Evolutionary conservation across 345 rosid genomes (phyloP), one percentile per base, ranked within the genome.

Genomic region (Combretum micranthum): DNA sequence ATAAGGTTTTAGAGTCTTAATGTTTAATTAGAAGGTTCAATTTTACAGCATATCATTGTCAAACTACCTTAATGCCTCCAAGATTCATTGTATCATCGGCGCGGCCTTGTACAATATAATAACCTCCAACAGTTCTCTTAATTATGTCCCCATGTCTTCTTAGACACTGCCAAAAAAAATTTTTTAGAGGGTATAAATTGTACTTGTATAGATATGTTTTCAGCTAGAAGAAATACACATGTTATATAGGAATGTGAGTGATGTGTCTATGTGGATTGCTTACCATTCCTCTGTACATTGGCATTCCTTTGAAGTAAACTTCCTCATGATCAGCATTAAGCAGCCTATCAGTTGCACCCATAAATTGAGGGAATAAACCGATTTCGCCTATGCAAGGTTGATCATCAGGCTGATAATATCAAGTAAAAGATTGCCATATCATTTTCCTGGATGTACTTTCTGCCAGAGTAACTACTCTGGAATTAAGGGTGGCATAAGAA

Each of bases 41-140:
- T 4, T 2, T 2, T 32, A 32, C 39, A 32, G 1, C 9, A 32
- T 32, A 32, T 32, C 8, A 32, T 5, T 32, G 39, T 1, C 39
- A 7, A 32, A 32, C 9, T 32, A 83, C 98, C 97, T 88, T 92
- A 60, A 88, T 92, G 57, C 98, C 98, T 54, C 97, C 96, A 55
- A 92, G 90, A 66, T 92, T 92, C 98, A 92, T 92, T 56, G 98
- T 92, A 73, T 88, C 98, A 74, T 92, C 94, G 57, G 95, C 91
- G 74, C 98, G 69, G 22, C 98, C 97, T 67, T 83, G 95, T 15
- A 88, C 93, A 47, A 66, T 10, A 19, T 54, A 78, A 65, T 77
- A 84, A 63, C 97, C 95, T 57, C 98, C 93, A 23, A 75, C 62
- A 1, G 89, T 86, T 73, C 82, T 77, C 74, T 78, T 74, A 42